Conservation (phyloP, 306 rosid genomes). For the Gastrolobium villosum region DNA sequence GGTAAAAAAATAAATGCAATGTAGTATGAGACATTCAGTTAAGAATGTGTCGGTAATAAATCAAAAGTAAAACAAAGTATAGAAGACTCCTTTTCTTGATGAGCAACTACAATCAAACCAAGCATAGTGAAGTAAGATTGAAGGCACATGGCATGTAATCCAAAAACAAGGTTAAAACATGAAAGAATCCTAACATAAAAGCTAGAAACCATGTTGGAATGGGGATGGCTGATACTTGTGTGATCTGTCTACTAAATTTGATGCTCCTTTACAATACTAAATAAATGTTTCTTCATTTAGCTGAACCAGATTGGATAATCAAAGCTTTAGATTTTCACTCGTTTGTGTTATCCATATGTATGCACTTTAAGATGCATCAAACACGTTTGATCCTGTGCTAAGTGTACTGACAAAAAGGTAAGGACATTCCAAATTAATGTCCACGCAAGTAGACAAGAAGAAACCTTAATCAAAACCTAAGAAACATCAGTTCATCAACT, state of each 20-base stretch:
- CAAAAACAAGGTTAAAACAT: constrained; percentile 33
- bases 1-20: constrained; percentile 48
- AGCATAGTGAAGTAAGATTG: constrained; percentile 3
- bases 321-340: constrained; percentile 18
- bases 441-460: neutral
- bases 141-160: constrained; percentile 22
- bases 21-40: constrained; percentile 22
- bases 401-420: neutral
- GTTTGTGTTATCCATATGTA: neutral
- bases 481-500: constrained; percentile 19
- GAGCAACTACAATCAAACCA: constrained; percentile 6
- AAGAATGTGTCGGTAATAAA: constrained; percentile 21
- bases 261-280: constrained; percentile 25
- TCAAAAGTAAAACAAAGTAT: constrained; percentile 29
- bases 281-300: constrained; percentile 26
- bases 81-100: constrained; percentile 25
- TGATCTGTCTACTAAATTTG: neutral
- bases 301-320: constrained; percentile 5
- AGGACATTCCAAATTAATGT: constrained; percentile 34
- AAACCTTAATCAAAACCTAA: constrained; percentile 18
- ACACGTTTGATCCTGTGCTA: neutral
- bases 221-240: constrained; percentile 4
- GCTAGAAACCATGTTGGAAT: constrained; percentile 18
- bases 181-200: constrained; percentile 32
- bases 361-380: constrained; percentile 36